Conservation (phyloP, 176 grass and related monocot genomes). For the Oryza australiensis region DNA sequence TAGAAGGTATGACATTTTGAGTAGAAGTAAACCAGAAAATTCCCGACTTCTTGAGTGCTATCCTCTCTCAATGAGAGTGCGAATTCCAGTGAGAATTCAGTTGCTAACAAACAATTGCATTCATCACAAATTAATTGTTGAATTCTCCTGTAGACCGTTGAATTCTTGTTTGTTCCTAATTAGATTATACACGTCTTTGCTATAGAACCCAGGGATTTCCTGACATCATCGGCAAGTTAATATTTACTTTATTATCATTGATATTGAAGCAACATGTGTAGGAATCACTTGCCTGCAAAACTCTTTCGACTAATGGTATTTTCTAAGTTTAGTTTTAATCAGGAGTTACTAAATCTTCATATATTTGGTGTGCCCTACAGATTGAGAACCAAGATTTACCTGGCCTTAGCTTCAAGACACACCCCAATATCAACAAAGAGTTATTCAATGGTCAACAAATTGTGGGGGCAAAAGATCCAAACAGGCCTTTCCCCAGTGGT, state of each 20-base stretch:
- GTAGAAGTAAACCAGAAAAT: no score
- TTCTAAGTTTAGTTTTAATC: background rate
- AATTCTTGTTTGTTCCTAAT: constrained; percentile 1
- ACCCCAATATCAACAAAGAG: constrained; percentile 82
- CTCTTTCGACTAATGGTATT: background rate
- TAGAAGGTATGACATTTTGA: no score
- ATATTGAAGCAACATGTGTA: constrained; percentile 4
- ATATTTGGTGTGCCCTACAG: constrained; percentile 43
- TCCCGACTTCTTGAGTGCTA: no score
- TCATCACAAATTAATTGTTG: background rate
- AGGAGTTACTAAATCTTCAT: background rate
- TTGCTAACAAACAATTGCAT: no score
- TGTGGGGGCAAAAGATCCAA: constrained; percentile 78
- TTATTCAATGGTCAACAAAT: constrained; percentile 72
- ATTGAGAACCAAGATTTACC: constrained; percentile 76
- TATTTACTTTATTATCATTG: constrained; percentile 3
- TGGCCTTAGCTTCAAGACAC: constrained; percentile 85
- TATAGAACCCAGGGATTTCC: background rate
- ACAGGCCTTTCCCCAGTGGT: constrained; percentile 80
- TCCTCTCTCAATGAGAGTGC: no score
- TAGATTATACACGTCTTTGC: background rate
- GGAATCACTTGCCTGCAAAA: constrained; percentile 2
- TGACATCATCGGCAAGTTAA: background rate
- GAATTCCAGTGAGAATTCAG: no score
- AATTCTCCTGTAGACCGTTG: background rate